These are phyloP conservation scores for Fusarium illudens DNA, from an alignment of 2,329 filamentous ascomycete species.

Conservation along the genomic window DNA sequence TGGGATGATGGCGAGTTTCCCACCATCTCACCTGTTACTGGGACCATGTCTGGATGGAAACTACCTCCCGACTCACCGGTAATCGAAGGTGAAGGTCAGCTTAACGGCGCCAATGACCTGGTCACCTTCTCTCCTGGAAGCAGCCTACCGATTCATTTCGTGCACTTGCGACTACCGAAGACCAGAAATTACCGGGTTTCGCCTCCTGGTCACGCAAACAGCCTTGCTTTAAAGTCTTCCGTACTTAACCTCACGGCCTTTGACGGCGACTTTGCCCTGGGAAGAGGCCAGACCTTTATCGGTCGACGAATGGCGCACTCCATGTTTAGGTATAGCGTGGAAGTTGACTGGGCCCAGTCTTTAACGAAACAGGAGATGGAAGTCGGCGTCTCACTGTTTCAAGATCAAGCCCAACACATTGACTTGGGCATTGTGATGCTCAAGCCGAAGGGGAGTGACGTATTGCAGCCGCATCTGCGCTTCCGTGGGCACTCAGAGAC, in stretches of 20 bases:
- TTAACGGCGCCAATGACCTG: background rate
- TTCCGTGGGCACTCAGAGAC: constrained; percentile 15
- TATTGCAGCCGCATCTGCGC: background rate
- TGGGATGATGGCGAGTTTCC: constrained; percentile 62
- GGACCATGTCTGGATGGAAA: constrained; percentile 46
- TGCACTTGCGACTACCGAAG: constrained; percentile 8
- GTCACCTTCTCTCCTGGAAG: background rate
- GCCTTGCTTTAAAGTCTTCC: constrained; percentile 58
- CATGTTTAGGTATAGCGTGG: constrained; percentile 59
- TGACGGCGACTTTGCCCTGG: constrained; percentile 23
- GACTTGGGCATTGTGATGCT: constrained; percentile 56
- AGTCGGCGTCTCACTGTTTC: constrained; percentile 61
- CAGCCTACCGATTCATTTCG: constrained; percentile 3
- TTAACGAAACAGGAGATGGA: constrained; percentile 52
- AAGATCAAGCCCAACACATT: constrained; percentile 63
- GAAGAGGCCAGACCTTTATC: constrained; percentile 53
- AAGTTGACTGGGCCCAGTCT: constrained; percentile 53
- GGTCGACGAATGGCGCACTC: constrained; percentile 64
- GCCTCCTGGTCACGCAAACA: constrained; percentile 51
- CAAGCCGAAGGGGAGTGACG: background rate
- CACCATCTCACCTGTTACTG: constrained; percentile 38
- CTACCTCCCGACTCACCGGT: background rate
- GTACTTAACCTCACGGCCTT: constrained; percentile 61
- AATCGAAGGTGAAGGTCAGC: constrained; percentile 4
- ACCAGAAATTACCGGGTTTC: constrained; percentile 53